Evolutionary conservation across 345 rosid genomes (phyloP).

Genomic region (Dovyalis caffra): DNA sequence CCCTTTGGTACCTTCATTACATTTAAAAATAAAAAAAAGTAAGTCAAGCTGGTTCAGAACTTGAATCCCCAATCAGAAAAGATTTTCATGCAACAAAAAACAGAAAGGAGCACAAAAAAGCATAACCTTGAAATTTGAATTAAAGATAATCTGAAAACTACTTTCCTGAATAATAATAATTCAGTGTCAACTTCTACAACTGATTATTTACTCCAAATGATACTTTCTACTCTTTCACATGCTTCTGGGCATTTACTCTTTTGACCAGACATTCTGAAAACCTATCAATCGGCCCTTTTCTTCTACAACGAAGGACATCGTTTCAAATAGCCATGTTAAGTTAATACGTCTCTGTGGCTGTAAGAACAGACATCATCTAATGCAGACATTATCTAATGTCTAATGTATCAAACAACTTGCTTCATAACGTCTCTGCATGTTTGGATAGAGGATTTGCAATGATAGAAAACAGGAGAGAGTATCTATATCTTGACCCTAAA

Average conservation of each 20-base stretch:
- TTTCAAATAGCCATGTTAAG: background rate
- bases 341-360: background rate
- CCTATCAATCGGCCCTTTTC: background rate
- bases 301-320: background rate
- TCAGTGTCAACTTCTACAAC: no score
- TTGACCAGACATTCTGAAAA: no score
- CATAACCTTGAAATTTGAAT: no score
- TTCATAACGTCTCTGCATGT: background rate
- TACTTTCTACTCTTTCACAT: background rate
- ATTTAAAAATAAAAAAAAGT: background rate
- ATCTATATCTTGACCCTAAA: background rate
- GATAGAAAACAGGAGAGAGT: background rate
- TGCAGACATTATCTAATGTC: no score
- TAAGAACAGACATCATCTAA: background rate
- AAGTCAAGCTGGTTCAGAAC: constrained; percentile 1
- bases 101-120: no score
- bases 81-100: background rate
- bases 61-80: background rate
- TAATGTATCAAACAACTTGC: background rate
- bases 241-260: background rate
- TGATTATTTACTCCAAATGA: background rate
- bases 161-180: no score
- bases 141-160: no score
- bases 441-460: background rate
- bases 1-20: constrained; percentile 78